Evolutionary conservation across 1,139 yeast genomes (phyloP).

Genomic region (Kluyveromyces marxianus): DNA sequence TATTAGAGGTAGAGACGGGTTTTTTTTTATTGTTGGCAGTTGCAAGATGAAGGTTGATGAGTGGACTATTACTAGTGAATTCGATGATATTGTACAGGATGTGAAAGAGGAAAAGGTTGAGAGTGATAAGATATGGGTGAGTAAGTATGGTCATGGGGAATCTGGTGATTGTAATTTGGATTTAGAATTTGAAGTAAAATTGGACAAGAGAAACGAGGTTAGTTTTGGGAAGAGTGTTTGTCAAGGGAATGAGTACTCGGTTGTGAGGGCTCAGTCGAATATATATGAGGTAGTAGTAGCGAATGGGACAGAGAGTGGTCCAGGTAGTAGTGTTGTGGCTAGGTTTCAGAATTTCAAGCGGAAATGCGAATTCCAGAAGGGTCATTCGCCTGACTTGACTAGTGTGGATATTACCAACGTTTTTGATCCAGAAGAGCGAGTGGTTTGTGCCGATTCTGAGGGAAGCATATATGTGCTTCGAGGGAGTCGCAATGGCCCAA

Average conservation of each 20-base stretch:
- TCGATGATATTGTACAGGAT: constrained; percentile 1
- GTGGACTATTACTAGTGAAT: neutral
- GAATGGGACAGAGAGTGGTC: neutral
- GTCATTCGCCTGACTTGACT: neutral
- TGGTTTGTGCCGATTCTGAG: neutral
- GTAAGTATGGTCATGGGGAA: neutral
- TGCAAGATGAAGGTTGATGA: neutral
- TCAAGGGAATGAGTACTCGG: neutral
- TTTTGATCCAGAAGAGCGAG: neutral
- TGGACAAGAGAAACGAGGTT: neutral
- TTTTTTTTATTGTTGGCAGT: no score
- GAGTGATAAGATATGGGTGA: neutral
- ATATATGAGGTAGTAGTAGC: neutral
- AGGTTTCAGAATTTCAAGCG: neutral
- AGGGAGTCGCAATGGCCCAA: neutral
- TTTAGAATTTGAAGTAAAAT: neutral
- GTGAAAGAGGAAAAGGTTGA: neutral
- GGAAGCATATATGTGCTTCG: constrained; percentile 1
- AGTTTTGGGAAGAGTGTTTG: neutral
- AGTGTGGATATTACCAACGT: neutral
- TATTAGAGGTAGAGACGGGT: no score
- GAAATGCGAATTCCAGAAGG: neutral
- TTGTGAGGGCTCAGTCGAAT: neutral
- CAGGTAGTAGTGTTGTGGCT: neutral
- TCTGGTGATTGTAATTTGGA: neutral